These are phyloP conservation scores for Saururus chinensis DNA, from an alignment of 164 flowering plant genomes.

Conservation along the genomic window DNA sequence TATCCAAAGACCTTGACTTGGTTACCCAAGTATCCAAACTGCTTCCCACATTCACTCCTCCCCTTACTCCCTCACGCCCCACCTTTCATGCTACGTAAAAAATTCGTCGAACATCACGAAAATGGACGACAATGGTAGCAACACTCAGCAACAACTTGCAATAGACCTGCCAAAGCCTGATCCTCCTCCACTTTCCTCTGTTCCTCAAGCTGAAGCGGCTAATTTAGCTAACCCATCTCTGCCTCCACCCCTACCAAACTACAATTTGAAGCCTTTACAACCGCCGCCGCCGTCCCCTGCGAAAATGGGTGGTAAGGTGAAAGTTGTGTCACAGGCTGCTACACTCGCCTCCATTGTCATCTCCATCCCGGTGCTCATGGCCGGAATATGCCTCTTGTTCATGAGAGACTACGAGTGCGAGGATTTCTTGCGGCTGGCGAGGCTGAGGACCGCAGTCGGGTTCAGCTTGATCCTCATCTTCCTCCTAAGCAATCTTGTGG, in stretches of 20 bases:
- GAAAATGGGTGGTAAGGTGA: background rate
- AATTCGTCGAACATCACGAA: too few species aligned
- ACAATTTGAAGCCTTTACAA: background rate
- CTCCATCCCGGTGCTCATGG: conserved; percentile 28
- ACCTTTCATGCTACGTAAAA: too few species aligned
- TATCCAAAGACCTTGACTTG: too few species aligned
- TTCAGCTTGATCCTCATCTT: conserved; percentile 22
- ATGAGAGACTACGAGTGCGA: conserved; percentile 33
- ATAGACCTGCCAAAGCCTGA: too few species aligned
- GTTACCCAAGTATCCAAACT: too few species aligned
- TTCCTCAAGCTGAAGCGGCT: background rate
- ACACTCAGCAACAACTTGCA: too few species aligned
- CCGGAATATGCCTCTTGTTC: conserved; percentile 26
- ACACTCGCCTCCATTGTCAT: conserved; percentile 4
- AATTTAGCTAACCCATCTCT: background rate
- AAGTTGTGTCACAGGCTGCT: background rate
- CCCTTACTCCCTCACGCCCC: too few species aligned
- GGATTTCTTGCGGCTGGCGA: conserved; percentile 14
- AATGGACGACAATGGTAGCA: too few species aligned
- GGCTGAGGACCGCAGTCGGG: conserved; percentile 14
- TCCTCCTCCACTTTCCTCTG: too few species aligned
- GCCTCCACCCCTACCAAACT: background rate
- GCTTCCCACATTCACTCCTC: too few species aligned
- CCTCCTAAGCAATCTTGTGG: conserved; percentile 19
- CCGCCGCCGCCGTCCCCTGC: background rate